phyloP scores from a whole-genome alignment of 2,329 filamentous ascomycete species.

The Arthrobotrys iridis region DNA sequence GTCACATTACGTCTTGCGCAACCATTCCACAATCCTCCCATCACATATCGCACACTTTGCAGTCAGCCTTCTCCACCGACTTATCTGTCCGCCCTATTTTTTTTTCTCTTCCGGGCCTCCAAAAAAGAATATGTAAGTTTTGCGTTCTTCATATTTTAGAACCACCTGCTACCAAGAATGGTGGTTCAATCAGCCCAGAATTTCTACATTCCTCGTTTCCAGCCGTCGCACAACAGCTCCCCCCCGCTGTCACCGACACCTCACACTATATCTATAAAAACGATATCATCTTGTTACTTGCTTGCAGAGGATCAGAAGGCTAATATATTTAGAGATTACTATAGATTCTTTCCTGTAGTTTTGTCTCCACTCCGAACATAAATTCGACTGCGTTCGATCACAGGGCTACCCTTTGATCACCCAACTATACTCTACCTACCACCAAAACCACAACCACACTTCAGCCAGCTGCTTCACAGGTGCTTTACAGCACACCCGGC shows the following conservation, averaged over 20 bases:
- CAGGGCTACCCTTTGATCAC: conserved; percentile 9
- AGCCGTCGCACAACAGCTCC: conserved; percentile 43
- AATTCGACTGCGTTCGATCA: not conserved
- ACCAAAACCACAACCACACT: not conserved
- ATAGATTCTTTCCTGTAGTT: not conserved
- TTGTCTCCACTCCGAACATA: conserved; percentile 2
- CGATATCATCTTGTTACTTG: not conserved
- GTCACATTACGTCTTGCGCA: conserved; percentile 54
- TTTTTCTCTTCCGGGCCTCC: not conserved
- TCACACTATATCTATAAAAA: conserved; percentile 25
- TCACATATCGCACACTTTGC: conserved; percentile 47
- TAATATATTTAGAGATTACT: not conserved
- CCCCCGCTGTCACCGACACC: conserved; percentile 24
- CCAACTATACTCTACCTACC: conserved; percentile 12
- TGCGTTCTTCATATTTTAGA: conserved; percentile 28
- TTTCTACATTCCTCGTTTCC: conserved; percentile 51
- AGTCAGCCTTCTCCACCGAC: conserved; percentile 41
- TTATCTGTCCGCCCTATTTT: conserved; percentile 18
- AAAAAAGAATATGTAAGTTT: conserved; percentile 45
- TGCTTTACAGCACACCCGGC: conserved; percentile 50
- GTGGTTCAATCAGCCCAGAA: conserved; percentile 32
- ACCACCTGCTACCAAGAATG: conserved; percentile 43
- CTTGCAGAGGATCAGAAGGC: not conserved
- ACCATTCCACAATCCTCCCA: conserved; percentile 46
- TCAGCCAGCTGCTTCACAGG: conserved; percentile 12